Conservation (phyloP, 257 asterid species). For the Lantana camara region DNA sequence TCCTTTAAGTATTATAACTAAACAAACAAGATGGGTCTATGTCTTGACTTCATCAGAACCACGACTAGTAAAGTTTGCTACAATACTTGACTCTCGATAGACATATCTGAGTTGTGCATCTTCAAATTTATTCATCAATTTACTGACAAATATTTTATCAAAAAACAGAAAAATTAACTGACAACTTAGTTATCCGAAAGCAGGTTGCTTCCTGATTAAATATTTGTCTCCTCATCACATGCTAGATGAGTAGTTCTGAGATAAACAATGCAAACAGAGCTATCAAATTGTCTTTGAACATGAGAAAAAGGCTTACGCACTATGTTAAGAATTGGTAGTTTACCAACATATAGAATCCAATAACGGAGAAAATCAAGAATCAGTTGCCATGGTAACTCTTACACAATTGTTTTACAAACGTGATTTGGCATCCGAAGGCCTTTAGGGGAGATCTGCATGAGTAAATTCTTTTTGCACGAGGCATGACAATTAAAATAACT, state of each 20-base stretch:
- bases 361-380: neutral
- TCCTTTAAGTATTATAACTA: neutral
- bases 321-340: neutral
- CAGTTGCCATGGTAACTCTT: neutral
- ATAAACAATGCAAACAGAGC: neutral
- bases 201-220: neutral
- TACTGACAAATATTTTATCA: too few relatives aligned
- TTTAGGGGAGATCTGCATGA: neutral
- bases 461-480: neutral
- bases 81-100: neutral
- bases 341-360: neutral
- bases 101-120: neutral
- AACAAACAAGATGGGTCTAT: neutral
- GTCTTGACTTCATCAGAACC: neutral
- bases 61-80: neutral
- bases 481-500: neutral
- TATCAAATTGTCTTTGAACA: neutral
- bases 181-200: neutral
- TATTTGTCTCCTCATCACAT: neutral
- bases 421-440: neutral
- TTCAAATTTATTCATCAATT: neutral
- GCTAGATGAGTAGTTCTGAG: neutral
- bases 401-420: neutral
- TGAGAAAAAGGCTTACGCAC: neutral
- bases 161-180: too few relatives aligned